These are phyloP conservation scores for Begonia peltatifolia DNA, from an alignment of 306 rosid species.

Conservation along the genomic window DNA sequence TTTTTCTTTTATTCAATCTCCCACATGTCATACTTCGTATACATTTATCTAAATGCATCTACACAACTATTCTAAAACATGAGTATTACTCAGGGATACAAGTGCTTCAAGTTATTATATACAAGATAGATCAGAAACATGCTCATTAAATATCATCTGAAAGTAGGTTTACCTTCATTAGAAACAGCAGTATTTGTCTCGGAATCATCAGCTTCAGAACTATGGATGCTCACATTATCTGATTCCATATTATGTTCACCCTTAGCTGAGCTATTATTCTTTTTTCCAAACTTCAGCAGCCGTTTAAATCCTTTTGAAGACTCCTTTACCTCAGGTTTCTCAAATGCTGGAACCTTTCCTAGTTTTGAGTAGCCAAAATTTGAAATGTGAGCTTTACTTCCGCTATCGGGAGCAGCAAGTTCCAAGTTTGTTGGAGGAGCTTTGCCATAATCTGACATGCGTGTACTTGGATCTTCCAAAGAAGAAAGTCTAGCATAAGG, in stretches of 20 bases:
- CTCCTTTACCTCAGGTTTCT: slow-evolving; percentile 66
- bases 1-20: no score
- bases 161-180: slow-evolving; percentile 49
- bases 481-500: slow-evolving; percentile 77
- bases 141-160: no score
- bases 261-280: slow-evolving; percentile 54
- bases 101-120: background rate
- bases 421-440: slow-evolving; percentile 37
- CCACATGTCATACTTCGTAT: no score
- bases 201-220: slow-evolving; percentile 50
- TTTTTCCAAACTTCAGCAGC: slow-evolving; percentile 73
- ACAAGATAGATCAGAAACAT: background rate
- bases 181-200: slow-evolving; percentile 29
- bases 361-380: slow-evolving; percentile 45
- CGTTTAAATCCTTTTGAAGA: slow-evolving; percentile 65
- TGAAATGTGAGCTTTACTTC: slow-evolving; percentile 35
- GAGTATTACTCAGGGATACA: no score
- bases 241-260: slow-evolving; percentile 41
- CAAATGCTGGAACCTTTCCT: slow-evolving; percentile 67
- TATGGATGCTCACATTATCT: slow-evolving; percentile 36
- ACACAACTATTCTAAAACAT: no score
- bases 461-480: slow-evolving; percentile 63
- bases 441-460: slow-evolving; percentile 50
- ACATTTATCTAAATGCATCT: no score
- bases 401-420: slow-evolving; percentile 27